Base-by-base conservation (phyloP, 2,329 filamentous ascomycete species). In the Ascochyta pisi region DNA sequence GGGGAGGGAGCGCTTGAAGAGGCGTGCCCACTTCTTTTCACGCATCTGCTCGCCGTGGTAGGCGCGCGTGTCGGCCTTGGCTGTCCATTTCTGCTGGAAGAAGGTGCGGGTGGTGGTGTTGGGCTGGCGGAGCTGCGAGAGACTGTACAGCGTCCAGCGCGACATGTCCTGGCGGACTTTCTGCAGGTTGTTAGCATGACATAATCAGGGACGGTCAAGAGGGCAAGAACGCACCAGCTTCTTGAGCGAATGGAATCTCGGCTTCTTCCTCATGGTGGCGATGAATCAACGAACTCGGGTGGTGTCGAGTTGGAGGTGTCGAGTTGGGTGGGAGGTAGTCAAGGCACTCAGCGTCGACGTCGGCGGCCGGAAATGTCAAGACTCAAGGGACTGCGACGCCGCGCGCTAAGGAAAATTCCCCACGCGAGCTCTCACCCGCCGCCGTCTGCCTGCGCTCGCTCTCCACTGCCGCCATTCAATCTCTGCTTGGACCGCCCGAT, bases 81-180 rank as follows among this genome's bases (percentile, higher is more conserved):
- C 91, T 1, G 79, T 78, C 94, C 94, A 99, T 89, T 99, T 99
- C 79, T 98, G 94, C 83, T 98, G 94, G 84, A 96, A 99, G 80
- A 95, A 96, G 40, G 93, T 97, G 24, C 64, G 64, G 3, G 53
- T 46, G 2, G 45, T 46, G 24, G 57, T 47, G 15, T 67, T 72
- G 16, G 83, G 84, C 2, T 76, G 70, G 39, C 69, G 77, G 31
- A 85, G 70, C 64, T 84, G 84, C 46, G 82, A 79, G 63, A 99
- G 80, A 79, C 97, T 97, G 86, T 91, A 99, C 62, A 99, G 84
- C 74, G 96, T 96, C 83, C 92, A 92, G 81, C 96, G 96, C 83
- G 92, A 96, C 95, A 94, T 97, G 82, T 92, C 92, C 82, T 95
- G 91, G 70, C 94, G 89, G 77, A 96, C 76, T 90, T 92, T 96